phyloP scores from a whole-genome alignment of 2,329 filamentous ascomycete species.

The Paraphoma sp. region DNA sequence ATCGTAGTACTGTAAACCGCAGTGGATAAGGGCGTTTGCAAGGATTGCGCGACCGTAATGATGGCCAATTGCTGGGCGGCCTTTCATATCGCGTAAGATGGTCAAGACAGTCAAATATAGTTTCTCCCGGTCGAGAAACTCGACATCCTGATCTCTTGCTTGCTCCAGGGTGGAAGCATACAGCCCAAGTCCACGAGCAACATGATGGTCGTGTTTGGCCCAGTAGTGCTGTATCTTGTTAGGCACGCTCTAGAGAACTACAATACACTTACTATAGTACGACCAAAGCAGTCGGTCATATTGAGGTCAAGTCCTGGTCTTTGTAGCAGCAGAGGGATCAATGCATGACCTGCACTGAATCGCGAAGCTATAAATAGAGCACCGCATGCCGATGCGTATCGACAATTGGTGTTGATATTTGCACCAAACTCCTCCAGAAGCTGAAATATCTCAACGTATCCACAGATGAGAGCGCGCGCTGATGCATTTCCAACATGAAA shows the following conservation, averaged over 20 bases:
- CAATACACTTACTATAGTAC: background rate
- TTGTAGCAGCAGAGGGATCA: background rate
- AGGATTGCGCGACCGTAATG: background rate
- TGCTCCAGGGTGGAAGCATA: background rate
- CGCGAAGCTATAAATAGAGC: background rate
- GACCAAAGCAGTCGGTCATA: background rate
- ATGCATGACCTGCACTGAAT: background rate
- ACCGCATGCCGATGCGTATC: too few relatives aligned
- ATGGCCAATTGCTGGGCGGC: background rate
- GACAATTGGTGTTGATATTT: background rate
- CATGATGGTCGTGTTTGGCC: background rate
- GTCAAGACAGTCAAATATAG: background rate
- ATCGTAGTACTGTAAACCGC: background rate
- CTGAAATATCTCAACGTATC: background rate
- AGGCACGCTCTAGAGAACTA: background rate
- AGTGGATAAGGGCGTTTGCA: background rate
- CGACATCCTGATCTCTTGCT: background rate
- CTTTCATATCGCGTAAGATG: background rate
- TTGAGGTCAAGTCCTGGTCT: background rate
- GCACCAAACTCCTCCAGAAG: background rate
- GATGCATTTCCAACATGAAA: background rate
- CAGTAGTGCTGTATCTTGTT: background rate
- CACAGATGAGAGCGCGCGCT: background rate
- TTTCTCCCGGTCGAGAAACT: background rate
- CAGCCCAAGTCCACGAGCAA: background rate